phyloP scores from a whole-genome alignment of 2,329 filamentous ascomycete species.

The Elsinoe necatrix region DNA sequence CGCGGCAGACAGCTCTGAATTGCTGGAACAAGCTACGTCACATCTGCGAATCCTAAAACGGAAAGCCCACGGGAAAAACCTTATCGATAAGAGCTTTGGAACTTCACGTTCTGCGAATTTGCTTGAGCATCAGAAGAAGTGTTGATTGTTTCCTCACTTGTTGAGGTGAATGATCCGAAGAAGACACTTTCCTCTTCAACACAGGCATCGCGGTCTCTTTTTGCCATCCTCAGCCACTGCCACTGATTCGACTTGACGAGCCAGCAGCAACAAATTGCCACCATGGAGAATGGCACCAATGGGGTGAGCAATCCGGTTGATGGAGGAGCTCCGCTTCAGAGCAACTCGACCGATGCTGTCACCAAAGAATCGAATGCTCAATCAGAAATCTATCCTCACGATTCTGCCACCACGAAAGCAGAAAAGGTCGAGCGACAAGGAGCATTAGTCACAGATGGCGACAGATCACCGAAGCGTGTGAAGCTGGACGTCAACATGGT shows the following conservation, averaged over 20 bases:
- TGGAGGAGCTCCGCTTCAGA: not conserved
- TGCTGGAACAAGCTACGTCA: slow-evolving; percentile 12
- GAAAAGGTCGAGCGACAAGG: slow-evolving; percentile 32
- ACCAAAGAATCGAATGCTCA: slow-evolving; percentile 27
- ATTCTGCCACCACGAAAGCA: slow-evolving; percentile 33
- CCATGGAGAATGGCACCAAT: slow-evolving; percentile 3
- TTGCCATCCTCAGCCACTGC: not conserved
- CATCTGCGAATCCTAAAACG: not conserved
- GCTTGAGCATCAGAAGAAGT: not conserved
- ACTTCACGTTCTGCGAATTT: not conserved
- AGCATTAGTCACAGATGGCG: slow-evolving; percentile 21
- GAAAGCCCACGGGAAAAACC: slow-evolving; percentile 7
- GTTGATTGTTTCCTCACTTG: not conserved
- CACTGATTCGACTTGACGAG: not conserved
- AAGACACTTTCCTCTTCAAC: no score
- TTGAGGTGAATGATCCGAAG: no score
- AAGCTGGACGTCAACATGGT: slow-evolving; percentile 29
- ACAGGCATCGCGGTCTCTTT: no score
- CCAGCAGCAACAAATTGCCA: not conserved
- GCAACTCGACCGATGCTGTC: slow-evolving; percentile 2
- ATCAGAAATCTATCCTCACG: slow-evolving; percentile 27
- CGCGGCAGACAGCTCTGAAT: slow-evolving; percentile 4
- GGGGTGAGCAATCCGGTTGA: slow-evolving; percentile 8
- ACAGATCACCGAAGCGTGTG: slow-evolving; percentile 31
- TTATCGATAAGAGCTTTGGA: slow-evolving; percentile 13